phyloP scores from a whole-genome alignment of 2,329 filamentous ascomycete species.

The Geoglossum cookeanum region DNA sequence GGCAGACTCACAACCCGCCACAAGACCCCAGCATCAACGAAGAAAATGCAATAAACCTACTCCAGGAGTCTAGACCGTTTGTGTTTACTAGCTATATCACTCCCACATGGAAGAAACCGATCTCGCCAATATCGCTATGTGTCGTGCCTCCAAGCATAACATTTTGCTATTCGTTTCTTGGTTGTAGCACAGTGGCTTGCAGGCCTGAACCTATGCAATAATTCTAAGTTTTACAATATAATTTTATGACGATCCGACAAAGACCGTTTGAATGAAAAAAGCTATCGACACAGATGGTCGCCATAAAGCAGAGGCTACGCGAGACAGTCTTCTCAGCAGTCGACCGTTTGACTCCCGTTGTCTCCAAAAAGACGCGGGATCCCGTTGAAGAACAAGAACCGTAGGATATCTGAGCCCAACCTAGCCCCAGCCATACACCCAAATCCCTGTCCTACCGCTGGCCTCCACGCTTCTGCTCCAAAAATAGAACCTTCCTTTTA shows the following conservation, averaged over 20 bases:
- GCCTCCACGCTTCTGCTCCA: conserved; percentile 69
- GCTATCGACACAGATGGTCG: background rate
- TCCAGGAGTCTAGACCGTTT: too few relatives aligned
- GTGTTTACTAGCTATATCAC: too few relatives aligned
- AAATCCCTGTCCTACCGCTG: background rate
- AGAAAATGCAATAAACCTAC: too few relatives aligned
- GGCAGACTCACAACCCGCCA: background rate
- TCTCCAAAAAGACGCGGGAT: background rate
- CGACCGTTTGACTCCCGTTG: background rate
- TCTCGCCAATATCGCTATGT: too few relatives aligned
- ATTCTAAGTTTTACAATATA: background rate
- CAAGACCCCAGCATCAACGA: too few relatives aligned
- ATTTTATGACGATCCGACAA: background rate
- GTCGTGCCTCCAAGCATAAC: too few relatives aligned
- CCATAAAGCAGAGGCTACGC: background rate
- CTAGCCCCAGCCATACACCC: background rate
- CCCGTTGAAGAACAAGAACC: background rate
- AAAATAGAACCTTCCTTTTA: conserved; percentile 84
- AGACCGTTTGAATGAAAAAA: background rate
- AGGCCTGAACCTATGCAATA: background rate
- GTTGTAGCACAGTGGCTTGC: too few relatives aligned
- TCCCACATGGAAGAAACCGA: too few relatives aligned
- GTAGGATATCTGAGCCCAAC: background rate
- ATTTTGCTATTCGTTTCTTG: too few relatives aligned
- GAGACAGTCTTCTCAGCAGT: background rate